These are phyloP conservation scores for Phytophthora brassicae DNA, from an alignment of 352 stramenopile species.

Conservation along the genomic window DNA sequence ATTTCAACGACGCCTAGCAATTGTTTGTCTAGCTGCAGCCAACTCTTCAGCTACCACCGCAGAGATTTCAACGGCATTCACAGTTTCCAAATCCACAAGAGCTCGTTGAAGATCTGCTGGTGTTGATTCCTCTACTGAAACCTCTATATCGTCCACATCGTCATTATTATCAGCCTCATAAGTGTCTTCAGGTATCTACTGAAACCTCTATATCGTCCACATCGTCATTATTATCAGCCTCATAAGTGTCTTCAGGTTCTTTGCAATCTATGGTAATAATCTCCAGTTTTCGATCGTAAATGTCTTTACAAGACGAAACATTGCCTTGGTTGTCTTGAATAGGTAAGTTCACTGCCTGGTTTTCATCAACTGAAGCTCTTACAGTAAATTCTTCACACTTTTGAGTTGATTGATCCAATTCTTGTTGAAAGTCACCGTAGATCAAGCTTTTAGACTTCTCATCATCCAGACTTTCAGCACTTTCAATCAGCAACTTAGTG, in stretches of 20 bases:
- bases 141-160: background rate
- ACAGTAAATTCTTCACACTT: background rate
- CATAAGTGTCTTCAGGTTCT: background rate
- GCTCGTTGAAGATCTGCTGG: background rate
- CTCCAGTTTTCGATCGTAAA: background rate
- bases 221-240: background rate
- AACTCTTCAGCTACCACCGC: background rate
- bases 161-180: background rate
- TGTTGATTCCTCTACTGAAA: background rate
- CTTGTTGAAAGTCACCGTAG: background rate
- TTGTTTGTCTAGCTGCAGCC: background rate
- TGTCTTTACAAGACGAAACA: background rate
- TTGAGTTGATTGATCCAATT: background rate
- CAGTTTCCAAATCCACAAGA: background rate
- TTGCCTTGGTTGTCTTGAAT: background rate
- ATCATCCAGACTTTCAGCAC: background rate
- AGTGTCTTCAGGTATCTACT: background rate
- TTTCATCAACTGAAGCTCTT: background rate
- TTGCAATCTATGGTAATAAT: background rate
- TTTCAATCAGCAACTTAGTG: background rate
- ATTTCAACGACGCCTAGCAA: slow-evolving; percentile 5
- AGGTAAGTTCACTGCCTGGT: background rate
- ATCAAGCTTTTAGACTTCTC: background rate
- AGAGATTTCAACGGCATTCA: background rate
- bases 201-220: background rate